Evolutionary conservation across 768 basidiomycete species (phyloP), one percentile per base, ranked within the genome.

Genomic region (Pleurotus eryngii): DNA sequence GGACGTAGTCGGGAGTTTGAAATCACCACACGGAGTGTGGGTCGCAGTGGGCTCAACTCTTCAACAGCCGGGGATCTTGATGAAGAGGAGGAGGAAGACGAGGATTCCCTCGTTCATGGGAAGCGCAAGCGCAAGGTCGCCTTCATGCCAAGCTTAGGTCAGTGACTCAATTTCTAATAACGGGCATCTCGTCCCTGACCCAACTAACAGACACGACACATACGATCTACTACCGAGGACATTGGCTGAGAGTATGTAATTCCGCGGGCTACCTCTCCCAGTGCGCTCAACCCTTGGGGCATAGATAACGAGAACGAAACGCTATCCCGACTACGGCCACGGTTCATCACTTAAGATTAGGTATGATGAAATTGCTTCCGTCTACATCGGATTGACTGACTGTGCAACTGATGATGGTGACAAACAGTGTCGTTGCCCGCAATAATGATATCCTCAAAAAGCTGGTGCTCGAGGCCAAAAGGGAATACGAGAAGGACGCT

Each of bases 401-500:
- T 22, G 37, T 18, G 14, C 24, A 20, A 54, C n/a, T 38, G n/a
- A 17, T 54, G 22, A 15, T 26, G 56, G 49, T 49, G 35, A 39
- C 47, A 37, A 46, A 26, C 60, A 93, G 91, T 57, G 92, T 94
- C 55, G 89, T 94, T 48, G 92, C 92, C 17, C 87, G 92, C 48
- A 93, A 82, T 68, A 93, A 94, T 65, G 89, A 90, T 68, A 88
- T 94, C 59, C 76, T 94, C 65, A 94, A 93, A 79, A 85, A 84
- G 66, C 81, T 95, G 17, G 90, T 95, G 20, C 70, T 93, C 30
- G 90, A 92, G 71, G 92, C 92, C 24, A 93, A 92, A 74, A 84
- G 84, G 51, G 89, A 90, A 60, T 94, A 93, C 64, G 90, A 93
- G 72, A 92, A 92, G 72, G 92, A 95, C 69, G 90, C 91, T 57